Base-by-base conservation (phyloP, 2,329 filamentous ascomycete genomes). In the Aspergillus sp. region DNA sequence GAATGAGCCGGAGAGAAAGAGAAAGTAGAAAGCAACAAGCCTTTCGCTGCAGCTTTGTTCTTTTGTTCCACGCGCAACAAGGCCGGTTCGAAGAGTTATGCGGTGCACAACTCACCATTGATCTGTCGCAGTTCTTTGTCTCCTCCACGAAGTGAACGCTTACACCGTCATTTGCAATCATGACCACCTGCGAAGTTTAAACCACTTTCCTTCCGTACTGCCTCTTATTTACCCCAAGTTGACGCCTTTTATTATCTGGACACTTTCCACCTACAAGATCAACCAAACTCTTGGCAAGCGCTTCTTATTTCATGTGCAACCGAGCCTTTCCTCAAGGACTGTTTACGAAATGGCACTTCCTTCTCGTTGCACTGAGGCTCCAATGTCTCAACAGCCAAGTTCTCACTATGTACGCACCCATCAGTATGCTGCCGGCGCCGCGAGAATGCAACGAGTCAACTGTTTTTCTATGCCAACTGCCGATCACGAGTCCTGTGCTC, bases 331-430 rank as follows among this genome's bases (percentile, higher is more conserved):
- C 36, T 42, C 36, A 14, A n/a, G 36, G 6, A n/a, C 36, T n/a
- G 11, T n/a, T 9, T n/a, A 16, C 14, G 46, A 4, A 9, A 51
- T 51, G 32, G 46, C 29, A 31, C 42, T 49, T 12, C 56, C 49
- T 32, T 53, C 39, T 1, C 42, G 18, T 9, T 55, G 53, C 24
- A 45, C 24, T n/a, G 68, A 73, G 52, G 56, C 59, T 36, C 63
- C 71, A 6, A 73, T 71, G 67, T 71, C 68, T 6, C 66, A 67
- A 7, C 31, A 61, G 49, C 49, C 47, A 12, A 47, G 65, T 24
- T 65, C 68, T n/a, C 65, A 64, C 24, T 74, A 75, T 60, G 61
- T 67, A n/a, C 67, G 63, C 45, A 73, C 66, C 10, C 71, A 74
- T 26, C 63, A 71, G 49, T 75, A 74, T 29, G 56, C 54, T 4